Evolutionary conservation across 805 yeast genomes (phyloP), one percentile per base, ranked within the genome.

Genomic region (Lipomyces yamanashiensis): DNA sequence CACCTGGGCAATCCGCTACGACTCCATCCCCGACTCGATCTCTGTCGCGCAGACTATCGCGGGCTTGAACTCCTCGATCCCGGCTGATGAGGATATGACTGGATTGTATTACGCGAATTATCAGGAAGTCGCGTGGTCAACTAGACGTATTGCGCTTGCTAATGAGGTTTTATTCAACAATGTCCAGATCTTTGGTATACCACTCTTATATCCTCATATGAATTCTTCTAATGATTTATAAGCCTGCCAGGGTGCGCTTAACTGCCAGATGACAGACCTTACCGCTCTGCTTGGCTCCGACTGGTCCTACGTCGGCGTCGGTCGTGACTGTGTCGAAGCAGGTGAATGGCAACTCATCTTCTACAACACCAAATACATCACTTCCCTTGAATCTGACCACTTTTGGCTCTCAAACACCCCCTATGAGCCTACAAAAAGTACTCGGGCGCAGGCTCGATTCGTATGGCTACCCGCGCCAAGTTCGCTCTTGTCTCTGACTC

Each of bases 381-480:
- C 34, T 7, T 10, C n/a, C 34, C 13, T 34, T 12, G 21, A 19
- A 28, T 17, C 10, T 17, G 63, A 59, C 19, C n/a, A n/a, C 15
- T 45, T 59, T 34, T 59, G 63, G 63, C 54, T 59, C 44, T 53
- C 59, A 36, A 15, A 7, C 21, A 59, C 58, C 13, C 61, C 61
- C 36, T 36, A 21, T 12, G 59, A 43, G 19, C 33, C 44, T 3
- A 54, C 61, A 23, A 59, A 45, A n/a, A n/a, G 47, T 59, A 53
- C 54, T 23, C 63, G n/a, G 63, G 54, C 21, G 63, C 63, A 15
- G 61, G 63, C 12, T 47, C 53, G 19, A 34, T 12, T 43, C 58
- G 63, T 28, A 40, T 47, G 39, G 59, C 37, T 23, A 59, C 52
- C 39, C 44, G 40, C 23, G 63, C 21, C 36, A 41, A 44, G 28